Evolutionary conservation across 257 asterid genomes (phyloP), one percentile per base, ranked within the genome.

Genomic region (Primulina tabacum): DNA sequence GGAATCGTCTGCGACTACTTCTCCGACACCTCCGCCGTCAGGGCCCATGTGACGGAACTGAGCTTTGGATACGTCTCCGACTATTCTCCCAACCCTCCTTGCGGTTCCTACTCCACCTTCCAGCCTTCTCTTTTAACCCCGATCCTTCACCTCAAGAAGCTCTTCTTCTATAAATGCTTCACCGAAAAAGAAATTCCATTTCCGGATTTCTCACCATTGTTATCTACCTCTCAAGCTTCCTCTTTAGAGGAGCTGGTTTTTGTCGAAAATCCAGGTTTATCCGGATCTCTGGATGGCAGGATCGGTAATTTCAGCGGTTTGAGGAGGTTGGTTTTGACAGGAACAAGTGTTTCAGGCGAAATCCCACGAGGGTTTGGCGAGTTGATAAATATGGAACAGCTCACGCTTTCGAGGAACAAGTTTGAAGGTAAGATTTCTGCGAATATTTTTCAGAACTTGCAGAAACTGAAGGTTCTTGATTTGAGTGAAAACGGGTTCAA

Each of bases 1-100:
- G 98, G 98, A 69, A 82, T 92, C 73, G 87, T 85, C 8, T 92
- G 97, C 76, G 92, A 88, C 67, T 84, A 82, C 76, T 86, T 85
- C 72, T 21, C 76, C 59, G 79, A 82, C 38, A 8, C 59, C 17
- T 14, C 34, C 20, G 8, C 74, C 9, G 72, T 57, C 2, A 64
- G 80, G 7, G 81, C 88, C 8, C 98, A 84, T 38, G 65, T 92
- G 38, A 78, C 89, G 0, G 98, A 88, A 84, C 88, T 92, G 57
- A 92, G 83, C 71, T 80, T 92, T 34, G 98, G 98, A 0, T 90
- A 81, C 72, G 92, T 92, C 1, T 92, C 98, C 1, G 97, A 92
- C 55, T 90, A 81, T 61, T 81, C 95, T 24, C 87, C 92, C 0
- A 88, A 92, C 73, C 97, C 98, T 14, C 87, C 93, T 1, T 92